Evolutionary conservation across 441 rosid genomes (phyloP), one percentile per base, ranked within the genome.

Genomic region (Biscutella laevigata): DNA sequence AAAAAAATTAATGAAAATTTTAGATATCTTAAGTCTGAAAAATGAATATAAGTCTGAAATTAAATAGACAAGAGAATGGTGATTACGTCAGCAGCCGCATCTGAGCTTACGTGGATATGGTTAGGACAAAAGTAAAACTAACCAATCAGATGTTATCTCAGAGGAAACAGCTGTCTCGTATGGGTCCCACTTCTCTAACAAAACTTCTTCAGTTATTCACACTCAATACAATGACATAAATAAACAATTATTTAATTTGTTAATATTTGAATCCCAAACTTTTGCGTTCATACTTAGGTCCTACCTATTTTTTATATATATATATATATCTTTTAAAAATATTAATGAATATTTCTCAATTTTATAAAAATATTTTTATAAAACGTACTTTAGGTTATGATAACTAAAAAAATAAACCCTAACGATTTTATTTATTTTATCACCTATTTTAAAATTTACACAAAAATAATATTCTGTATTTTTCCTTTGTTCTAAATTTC

Each of bases 101-200:
- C 49, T 37, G 66, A 51, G 21, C 42, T 41, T 53, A 66, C 71
- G 71, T 66, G 71, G 71, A 45, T 46, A 53, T 59, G 51, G 71
- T 59, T 52, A 47, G 61, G 66, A 66, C 71, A 66, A 66, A 59
- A 66, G 71, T 47, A 39, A 66, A 45, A 53, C 8, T 39, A 66
- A 53, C 71, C 71, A 66, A 66, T 59, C 71, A 59, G 26, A 66
- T 66, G 44, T 45, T 28, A 30, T 66, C 46, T 15, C 46, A 24
- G 56, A 66, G 61, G 50, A 46, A 49, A 59, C 71, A 66, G 71
- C 71, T 66, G 71, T 66, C 71, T 46, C 21, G 7, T 30, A 32
- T 53, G 66, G 71, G 71, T 32, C 71, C 71, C n/a, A 66, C 61
- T 45, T 59, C 45, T 59, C 71, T 59, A 53, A 66, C 66, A 58